These are phyloP conservation scores for Penicillium sp. DNA, from an alignment of 2,329 filamentous ascomycete species.

Conservation along the genomic window DNA sequence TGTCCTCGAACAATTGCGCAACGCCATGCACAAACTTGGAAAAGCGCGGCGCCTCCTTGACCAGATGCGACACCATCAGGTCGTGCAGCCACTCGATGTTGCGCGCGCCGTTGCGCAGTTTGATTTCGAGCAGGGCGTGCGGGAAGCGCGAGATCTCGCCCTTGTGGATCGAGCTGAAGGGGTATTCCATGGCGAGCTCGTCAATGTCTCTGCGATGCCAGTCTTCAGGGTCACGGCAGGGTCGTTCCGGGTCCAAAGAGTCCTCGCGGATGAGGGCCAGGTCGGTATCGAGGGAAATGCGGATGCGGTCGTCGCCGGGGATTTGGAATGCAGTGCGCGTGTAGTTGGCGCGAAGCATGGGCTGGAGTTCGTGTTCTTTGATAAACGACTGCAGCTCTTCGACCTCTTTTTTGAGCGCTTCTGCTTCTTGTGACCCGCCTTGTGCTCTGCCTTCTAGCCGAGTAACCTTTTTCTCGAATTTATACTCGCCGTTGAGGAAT, in stretches of 20 bases:
- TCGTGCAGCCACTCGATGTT: constrained; percentile 84
- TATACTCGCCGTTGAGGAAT: constrained; percentile 82
- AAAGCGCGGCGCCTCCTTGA: constrained; percentile 84
- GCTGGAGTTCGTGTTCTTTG: constrained; percentile 70
- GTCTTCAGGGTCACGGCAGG: constrained; percentile 78
- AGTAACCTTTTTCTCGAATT: constrained; percentile 83
- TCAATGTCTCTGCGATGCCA: constrained; percentile 96
- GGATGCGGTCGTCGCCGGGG: constrained; percentile 81
- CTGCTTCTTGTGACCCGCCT: constrained; percentile 61
- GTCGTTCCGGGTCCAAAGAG: constrained; percentile 72
- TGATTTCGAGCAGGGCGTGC: constrained; percentile 88
- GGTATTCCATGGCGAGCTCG: constrained; percentile 73
- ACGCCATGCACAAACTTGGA: constrained; percentile 97
- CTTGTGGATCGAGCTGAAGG: constrained; percentile 81
- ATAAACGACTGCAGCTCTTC: constrained; percentile 77
- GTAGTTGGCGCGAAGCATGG: constrained; percentile 87
- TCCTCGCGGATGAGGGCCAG: constrained; percentile 79
- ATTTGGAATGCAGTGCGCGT: constrained; percentile 95
- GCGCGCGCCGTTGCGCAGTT: constrained; percentile 62
- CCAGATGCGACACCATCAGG: constrained; percentile 85
- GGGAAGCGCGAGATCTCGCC: constrained; percentile 90
- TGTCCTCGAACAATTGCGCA: constrained; percentile 86
- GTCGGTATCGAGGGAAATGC: constrained; percentile 89
- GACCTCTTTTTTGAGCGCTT: constrained; percentile 67
- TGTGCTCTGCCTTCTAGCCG: constrained; percentile 78